phyloP scores from a whole-genome alignment of 2,329 filamentous ascomycete species.

The Aspergillus transmontanensis region DNA sequence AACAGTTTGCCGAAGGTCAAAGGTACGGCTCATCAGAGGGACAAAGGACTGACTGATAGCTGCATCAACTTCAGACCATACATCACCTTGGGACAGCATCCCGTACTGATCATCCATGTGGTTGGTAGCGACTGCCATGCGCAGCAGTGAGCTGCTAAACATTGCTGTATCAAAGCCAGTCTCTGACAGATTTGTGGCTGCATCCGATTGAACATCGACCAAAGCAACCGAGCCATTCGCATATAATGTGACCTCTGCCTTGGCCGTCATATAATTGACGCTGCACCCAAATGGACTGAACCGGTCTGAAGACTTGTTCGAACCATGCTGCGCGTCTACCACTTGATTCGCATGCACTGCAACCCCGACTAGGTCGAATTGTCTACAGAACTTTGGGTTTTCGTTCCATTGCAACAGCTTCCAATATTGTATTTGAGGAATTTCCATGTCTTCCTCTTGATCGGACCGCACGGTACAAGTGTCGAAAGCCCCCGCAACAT shows the following conservation, averaged over 20 bases:
- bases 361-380: constrained; percentile 4
- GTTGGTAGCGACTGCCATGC: constrained; percentile 2
- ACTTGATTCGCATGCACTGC: background rate
- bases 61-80: constrained; percentile 4
- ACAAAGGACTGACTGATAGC: constrained; percentile 4
- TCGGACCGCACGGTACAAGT: background rate
- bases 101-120: background rate
- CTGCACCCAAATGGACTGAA: constrained; percentile 11
- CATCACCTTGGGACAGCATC: background rate
- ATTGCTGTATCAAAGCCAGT: constrained; percentile 2
- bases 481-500: background rate
- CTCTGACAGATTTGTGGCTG: background rate
- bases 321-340: background rate
- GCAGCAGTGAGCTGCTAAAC: constrained; percentile 6
- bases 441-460: background rate
- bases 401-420: background rate
- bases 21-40: constrained; percentile 11
- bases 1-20: constrained; percentile 5
- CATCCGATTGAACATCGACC: background rate
- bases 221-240: constrained; percentile 9
- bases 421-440: constrained; percentile 1
- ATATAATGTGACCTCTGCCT: constrained; percentile 5
- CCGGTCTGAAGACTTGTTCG: background rate
- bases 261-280: constrained; percentile 1
- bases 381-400: background rate